phyloP scores from a whole-genome alignment of 129 eudicot genomes.

The Centaurea solstitialis region DNA sequence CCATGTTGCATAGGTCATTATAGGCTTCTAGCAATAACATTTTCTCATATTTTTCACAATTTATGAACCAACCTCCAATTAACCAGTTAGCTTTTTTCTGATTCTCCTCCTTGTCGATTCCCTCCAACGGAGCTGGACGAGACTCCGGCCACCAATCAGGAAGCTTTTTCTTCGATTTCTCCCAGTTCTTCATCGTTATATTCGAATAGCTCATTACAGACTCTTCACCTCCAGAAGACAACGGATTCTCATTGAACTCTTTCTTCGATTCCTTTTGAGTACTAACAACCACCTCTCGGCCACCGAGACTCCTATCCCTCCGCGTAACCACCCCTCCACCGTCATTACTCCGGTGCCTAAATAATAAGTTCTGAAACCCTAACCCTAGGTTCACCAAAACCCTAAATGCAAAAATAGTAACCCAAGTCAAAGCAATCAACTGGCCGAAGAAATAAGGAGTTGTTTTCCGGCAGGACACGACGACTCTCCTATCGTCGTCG shows the following conservation, averaged over 20 bases:
- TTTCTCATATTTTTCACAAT: slow-evolving; percentile 20
- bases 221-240: slow-evolving; percentile 29
- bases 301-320: slow-evolving; percentile 88
- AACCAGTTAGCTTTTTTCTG: slow-evolving; percentile 67
- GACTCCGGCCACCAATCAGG: slow-evolving; percentile 90
- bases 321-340: slow-evolving; percentile 47
- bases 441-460: slow-evolving; percentile 54
- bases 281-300: slow-evolving; percentile 78
- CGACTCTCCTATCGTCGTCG: slow-evolving; percentile 37
- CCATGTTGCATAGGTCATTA: not conserved
- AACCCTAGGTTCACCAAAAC: slow-evolving; percentile 44
- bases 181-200: slow-evolving; percentile 32
- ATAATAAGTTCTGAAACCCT: slow-evolving; percentile 38
- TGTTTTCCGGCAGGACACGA: slow-evolving; percentile 58
- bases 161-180: slow-evolving; percentile 43
- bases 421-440: slow-evolving; percentile 31
- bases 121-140: slow-evolving; percentile 33
- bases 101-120: slow-evolving; percentile 51
- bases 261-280: slow-evolving; percentile 32
- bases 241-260: slow-evolving; percentile 24
- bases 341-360: slow-evolving; percentile 10
- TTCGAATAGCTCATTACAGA: slow-evolving; percentile 9
- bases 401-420: slow-evolving; percentile 45
- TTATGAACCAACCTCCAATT: slow-evolving; percentile 63
- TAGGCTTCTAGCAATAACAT: slow-evolving; percentile 15